Evolutionary conservation across 805 yeast species (phyloP).

Genomic region (Suhomyces vadensis): DNA sequence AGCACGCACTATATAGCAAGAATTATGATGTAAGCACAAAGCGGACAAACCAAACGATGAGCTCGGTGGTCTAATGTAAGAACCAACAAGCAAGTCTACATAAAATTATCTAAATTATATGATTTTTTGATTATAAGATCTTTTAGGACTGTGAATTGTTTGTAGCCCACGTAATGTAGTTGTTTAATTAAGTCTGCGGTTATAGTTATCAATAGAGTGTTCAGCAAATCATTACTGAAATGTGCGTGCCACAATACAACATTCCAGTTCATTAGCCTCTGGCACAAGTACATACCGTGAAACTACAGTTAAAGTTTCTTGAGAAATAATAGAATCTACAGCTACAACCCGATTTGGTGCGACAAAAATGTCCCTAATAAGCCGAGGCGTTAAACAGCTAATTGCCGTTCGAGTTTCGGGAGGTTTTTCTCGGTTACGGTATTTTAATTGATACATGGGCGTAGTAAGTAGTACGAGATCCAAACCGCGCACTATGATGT

Average conservation of each 20-base stretch:
- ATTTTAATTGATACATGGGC: background rate
- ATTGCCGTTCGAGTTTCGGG: background rate
- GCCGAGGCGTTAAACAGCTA: background rate
- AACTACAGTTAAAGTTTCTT: background rate
- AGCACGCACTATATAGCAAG: background rate
- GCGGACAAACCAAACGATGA: background rate
- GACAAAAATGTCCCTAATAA: background rate
- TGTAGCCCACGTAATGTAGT: background rate
- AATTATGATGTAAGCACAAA: background rate
- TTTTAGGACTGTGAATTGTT: background rate
- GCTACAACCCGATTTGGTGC: background rate
- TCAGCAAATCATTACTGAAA: background rate
- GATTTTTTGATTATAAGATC: too few relatives aligned
- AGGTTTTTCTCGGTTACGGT: background rate
- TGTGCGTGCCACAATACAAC: background rate
- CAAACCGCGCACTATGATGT: too few relatives aligned
- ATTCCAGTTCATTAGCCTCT: background rate
- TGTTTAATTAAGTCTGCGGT: background rate
- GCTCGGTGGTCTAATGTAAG: slow-evolving; percentile 1
- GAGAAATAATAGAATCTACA: slow-evolving; percentile 2
- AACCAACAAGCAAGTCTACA: too few relatives aligned
- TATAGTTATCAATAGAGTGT: background rate
- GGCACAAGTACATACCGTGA: slow-evolving; percentile 1
- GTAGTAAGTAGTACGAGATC: background rate
- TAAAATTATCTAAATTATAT: too few relatives aligned